Base-by-base conservation (phyloP, 495 filamentous ascomycete species). In the Neurospora tetraspora region DNA sequence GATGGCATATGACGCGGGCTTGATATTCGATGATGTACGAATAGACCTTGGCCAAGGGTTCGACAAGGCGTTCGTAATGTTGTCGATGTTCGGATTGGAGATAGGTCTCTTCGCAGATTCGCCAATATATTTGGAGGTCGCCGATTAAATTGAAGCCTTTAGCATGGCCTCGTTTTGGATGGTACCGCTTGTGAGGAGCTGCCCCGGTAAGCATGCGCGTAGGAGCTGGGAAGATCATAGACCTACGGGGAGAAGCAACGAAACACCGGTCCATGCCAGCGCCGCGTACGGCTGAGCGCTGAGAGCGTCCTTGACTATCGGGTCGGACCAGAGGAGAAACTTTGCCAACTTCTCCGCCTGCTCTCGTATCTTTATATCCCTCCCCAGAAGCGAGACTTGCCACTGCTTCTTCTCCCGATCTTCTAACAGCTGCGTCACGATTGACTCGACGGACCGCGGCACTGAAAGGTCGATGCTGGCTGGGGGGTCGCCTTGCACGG, bases 1-100 rank as follows among this genome's bases (percentile, higher is more conserved):
- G 76, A 71, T 81, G 76, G 53, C 73, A 79, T 37, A 83, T 78
- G 40, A 75, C 73, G 34, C 72, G 77, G 38, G 80, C 78, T 71
- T 82, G 78, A 70, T 82, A 82, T 68, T 81, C 78, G 59, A 83
- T 74, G 27, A 83, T 74, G 20, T 74, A 38, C 1, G 77, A 80
- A 72, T 83, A 83, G 37, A 80, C 73, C 40, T 76, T 70, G 45
- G 72, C 69, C 11, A 78, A 45, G 14, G 71, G 36, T 20, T 70
- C 31, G 42, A 53, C n/a, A 42, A 78, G 43, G 34, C 5, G 10
- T 71, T 59, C 31, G 65, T 76, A 61, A 9, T 74, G 42, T 27
- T 69, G 65, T 71, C 6, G 42, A 59, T 68, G 37, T 72, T 47
- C 34, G 27, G 74, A 69, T 65, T 18, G 11, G 72, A 76, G 65